Evolutionary conservation across 1,139 yeast species (phyloP).

Genomic region (Yamadazyma dushanensis): DNA sequence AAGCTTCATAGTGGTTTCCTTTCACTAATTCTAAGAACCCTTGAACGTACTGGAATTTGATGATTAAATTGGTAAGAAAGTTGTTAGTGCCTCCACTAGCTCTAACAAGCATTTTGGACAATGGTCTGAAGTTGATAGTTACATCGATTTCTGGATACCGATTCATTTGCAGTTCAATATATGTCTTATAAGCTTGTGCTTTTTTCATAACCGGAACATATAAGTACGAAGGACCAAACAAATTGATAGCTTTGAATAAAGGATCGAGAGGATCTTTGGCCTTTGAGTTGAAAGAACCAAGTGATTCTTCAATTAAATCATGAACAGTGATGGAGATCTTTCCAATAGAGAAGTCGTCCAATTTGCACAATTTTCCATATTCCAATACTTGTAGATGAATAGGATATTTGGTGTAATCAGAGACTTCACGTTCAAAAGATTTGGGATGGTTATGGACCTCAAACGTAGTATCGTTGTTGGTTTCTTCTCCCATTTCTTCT

Average conservation of each 20-base stretch:
- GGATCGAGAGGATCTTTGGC: constrained; percentile 12
- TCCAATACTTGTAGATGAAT: constrained; percentile 23
- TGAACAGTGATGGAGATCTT: constrained; percentile 13
- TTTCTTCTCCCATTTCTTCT: constrained; percentile 14
- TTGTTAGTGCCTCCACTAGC: constrained; percentile 12
- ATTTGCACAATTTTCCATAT: constrained; percentile 17
- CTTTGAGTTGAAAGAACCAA: constrained; percentile 6
- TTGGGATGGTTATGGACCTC: too few species aligned
- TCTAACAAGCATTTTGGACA: constrained; percentile 15
- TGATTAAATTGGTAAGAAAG: constrained; percentile 7
- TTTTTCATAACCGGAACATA: constrained; percentile 16
- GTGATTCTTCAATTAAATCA: constrained; percentile 9
- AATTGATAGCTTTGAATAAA: constrained; percentile 18
- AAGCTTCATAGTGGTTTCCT: constrained; percentile 11
- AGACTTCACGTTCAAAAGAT: not conserved
- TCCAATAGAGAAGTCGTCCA: constrained; percentile 21
- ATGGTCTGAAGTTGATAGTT: constrained; percentile 12
- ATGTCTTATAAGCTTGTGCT: constrained; percentile 7
- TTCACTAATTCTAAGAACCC: constrained; percentile 16
- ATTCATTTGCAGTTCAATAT: constrained; percentile 14
- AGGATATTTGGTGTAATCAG: constrained; percentile 4
- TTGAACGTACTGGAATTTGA: constrained; percentile 9
- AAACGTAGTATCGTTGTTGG: too few species aligned
- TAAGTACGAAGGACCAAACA: constrained; percentile 23
- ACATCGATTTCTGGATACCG: constrained; percentile 16